Conservation (phyloP, 2,329 filamentous ascomycete species). For the Bipolaris bicolor region DNA sequence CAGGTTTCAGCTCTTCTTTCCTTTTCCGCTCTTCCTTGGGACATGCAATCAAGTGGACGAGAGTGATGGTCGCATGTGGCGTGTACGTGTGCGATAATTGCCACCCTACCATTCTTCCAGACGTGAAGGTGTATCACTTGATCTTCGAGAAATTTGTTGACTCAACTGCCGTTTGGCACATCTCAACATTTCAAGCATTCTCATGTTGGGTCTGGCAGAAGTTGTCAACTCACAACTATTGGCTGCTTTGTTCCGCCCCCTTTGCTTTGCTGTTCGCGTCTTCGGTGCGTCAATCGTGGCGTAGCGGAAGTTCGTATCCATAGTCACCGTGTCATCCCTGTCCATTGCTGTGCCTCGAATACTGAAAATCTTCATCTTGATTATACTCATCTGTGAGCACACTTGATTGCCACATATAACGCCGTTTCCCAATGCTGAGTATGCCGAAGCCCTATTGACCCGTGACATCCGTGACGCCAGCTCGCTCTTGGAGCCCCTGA, state of each 20-base stretch:
- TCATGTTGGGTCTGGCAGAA: not conserved
- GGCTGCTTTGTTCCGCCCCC: constrained; percentile 7
- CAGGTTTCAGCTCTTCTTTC: not conserved
- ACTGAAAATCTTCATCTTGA: constrained; percentile 31
- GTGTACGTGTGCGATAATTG: not conserved
- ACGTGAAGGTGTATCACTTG: not conserved
- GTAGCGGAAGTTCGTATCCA: constrained; percentile 4
- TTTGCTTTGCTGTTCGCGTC: constrained; percentile 7
- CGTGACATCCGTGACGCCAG: constrained; percentile 32
- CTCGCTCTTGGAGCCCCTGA: constrained; percentile 25
- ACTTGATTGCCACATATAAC: constrained; percentile 27
- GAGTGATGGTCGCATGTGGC: not conserved
- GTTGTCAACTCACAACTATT: not conserved
- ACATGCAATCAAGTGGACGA: not conserved
- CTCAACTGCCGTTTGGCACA: not conserved
- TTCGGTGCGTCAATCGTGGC: constrained; percentile 1
- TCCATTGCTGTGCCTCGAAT: constrained; percentile 14
- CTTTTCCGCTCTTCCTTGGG: not conserved
- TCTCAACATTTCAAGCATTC: not conserved
- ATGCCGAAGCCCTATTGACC: constrained; percentile 20
- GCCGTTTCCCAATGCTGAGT: constrained; percentile 35
- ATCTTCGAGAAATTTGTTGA: not conserved
- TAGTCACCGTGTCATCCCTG: constrained; percentile 16
- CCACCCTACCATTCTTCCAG: not conserved
- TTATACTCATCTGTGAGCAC: constrained; percentile 33